Conservation (phyloP, 1,284 basidiomycete species). For the Trichosporon sp. region DNA sequence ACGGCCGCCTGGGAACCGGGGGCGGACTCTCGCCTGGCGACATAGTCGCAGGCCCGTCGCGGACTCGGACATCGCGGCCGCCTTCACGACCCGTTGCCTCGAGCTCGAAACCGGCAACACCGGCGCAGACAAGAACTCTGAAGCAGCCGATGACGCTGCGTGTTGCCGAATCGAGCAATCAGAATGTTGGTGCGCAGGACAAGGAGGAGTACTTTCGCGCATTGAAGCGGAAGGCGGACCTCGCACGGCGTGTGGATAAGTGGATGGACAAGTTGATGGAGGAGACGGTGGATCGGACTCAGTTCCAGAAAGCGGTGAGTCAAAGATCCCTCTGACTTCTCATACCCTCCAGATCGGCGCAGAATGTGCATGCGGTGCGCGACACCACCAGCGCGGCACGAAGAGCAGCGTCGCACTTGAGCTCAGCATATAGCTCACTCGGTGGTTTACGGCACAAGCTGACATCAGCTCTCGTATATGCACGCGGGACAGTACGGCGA, state of each 20-base stretch:
- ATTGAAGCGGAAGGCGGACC: constrained; percentile 7
- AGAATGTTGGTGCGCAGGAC: background rate
- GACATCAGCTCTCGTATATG: constrained; percentile 19
- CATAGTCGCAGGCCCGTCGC: background rate
- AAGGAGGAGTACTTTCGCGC: constrained; percentile 7
- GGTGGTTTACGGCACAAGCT: background rate
- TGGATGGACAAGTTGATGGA: constrained; percentile 21
- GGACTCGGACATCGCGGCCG: background rate
- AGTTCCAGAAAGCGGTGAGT: constrained; percentile 15
- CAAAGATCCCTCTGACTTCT: background rate
- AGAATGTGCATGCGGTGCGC: too few relatives aligned
- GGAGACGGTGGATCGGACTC: constrained; percentile 10
- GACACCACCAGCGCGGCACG: too few relatives aligned
- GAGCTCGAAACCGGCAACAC: background rate
- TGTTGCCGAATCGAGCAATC: constrained; percentile 5
- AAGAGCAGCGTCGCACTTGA: background rate
- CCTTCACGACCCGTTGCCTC: background rate
- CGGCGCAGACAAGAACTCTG: constrained; percentile 1
- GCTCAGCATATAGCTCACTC: background rate
- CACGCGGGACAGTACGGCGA: constrained; percentile 30
- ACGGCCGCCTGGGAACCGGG: too few relatives aligned
- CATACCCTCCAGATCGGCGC: background rate
- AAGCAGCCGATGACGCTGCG: constrained; percentile 14
- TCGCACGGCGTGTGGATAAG: constrained; percentile 14
- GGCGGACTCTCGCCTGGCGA: background rate